Conservation (phyloP, 140 eudicot genomes). For the Anethum foeniculum region DNA sequence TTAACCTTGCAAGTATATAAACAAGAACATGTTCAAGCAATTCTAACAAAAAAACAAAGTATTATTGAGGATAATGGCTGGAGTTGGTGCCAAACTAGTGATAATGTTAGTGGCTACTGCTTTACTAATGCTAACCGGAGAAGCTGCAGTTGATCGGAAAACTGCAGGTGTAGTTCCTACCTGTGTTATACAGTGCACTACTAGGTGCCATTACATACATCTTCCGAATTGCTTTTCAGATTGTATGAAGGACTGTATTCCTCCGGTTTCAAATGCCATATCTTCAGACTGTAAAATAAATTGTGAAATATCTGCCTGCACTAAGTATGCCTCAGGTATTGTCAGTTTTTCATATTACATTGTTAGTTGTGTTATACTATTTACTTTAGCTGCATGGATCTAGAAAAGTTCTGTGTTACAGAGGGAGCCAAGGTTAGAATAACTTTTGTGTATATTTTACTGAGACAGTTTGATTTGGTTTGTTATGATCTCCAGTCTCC, state of each 20-base stretch:
- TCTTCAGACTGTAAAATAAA: background rate
- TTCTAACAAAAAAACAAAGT: no score
- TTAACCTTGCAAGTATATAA: no score
- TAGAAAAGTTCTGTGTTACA: no score
- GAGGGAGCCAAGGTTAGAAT: no score
- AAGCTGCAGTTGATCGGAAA: background rate
- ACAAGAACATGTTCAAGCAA: no score
- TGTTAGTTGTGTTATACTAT: no score
- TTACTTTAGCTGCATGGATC: no score
- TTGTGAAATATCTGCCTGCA: background rate
- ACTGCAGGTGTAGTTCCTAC: background rate
- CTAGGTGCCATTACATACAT: background rate
- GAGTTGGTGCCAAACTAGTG: background rate
- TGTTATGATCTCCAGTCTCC: no score
- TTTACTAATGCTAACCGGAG: background rate
- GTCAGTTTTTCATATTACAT: no score
- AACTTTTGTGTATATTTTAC: no score
- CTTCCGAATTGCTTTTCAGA: background rate
- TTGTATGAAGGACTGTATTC: background rate
- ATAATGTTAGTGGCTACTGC: background rate
- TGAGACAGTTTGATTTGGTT: no score
- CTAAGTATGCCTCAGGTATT: background rate
- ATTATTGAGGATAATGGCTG: background rate
- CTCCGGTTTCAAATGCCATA: background rate
- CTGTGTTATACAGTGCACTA: background rate